These are phyloP conservation scores for Amphibolis antarctica DNA, from an alignment of 106 monocot species.

Conservation along the genomic window DNA sequence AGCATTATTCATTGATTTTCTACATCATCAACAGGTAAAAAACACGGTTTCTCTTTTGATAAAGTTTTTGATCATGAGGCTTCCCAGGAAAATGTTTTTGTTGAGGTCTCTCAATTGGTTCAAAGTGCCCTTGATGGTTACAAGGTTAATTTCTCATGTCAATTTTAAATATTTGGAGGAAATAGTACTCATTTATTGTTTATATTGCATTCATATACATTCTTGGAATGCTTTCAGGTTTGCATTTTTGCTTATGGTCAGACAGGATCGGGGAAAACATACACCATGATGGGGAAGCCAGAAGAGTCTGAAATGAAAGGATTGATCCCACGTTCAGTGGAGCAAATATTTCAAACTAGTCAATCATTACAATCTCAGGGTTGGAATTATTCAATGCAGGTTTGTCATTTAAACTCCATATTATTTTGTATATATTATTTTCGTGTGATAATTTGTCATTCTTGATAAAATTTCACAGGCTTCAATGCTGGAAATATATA, in stretches of 20 bases:
- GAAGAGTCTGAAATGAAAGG: constrained; percentile 54
- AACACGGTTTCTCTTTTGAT: constrained; percentile 75
- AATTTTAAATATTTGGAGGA: neutral
- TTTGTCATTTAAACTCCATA: constrained; percentile 1
- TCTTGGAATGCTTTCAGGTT: constrained; percentile 27
- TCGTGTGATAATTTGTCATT: neutral
- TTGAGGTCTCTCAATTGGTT: constrained; percentile 89
- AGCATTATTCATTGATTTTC: neutral
- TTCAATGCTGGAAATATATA: constrained; percentile 91
- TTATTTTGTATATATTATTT: neutral
- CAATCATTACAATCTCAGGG: constrained; percentile 56
- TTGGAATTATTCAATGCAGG: constrained; percentile 93
- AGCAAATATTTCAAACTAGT: constrained; percentile 73
- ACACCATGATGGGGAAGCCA: constrained; percentile 89
- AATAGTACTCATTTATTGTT: neutral
- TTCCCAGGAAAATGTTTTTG: constrained; percentile 77
- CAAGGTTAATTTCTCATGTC: constrained; percentile 34
- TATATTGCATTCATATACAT: too few species aligned
- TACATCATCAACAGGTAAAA: constrained; percentile 38
- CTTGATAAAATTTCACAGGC: constrained; percentile 24
- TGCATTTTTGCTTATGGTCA: constrained; percentile 99
- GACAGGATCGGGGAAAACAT: constrained; percentile 96
- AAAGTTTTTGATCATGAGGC: constrained; percentile 71
- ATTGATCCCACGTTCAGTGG: constrained; percentile 77
- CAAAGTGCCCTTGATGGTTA: constrained; percentile 97